These are phyloP conservation scores for Pythium pectinolyticum DNA, from an alignment of 352 stramenopile species.

Conservation along the genomic window DNA sequence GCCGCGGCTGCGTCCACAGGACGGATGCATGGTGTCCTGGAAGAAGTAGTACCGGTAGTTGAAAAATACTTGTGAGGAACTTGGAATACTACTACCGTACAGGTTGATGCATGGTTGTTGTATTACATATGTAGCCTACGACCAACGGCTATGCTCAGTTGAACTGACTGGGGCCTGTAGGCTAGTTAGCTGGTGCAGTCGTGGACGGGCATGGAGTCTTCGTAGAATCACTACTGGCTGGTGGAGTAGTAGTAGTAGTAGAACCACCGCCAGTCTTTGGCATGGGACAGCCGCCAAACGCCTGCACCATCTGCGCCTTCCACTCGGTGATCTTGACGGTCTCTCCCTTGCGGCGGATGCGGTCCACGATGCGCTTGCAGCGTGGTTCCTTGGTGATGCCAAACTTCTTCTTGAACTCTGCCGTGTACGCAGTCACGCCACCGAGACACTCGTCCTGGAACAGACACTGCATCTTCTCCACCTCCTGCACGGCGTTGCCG, in stretches of 20 bases:
- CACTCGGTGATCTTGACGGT: slow-evolving; percentile 22
- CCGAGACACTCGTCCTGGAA: slow-evolving; percentile 32
- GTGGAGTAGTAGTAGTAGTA: neutral
- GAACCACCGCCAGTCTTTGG: slow-evolving; percentile 7
- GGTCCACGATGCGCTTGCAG: slow-evolving; percentile 27
- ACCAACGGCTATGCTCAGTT: too few relatives aligned
- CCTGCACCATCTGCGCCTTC: slow-evolving; percentile 24
- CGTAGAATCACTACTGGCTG: neutral
- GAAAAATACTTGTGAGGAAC: too few relatives aligned
- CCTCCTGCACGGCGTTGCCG: slow-evolving; percentile 18
- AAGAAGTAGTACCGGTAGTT: slow-evolving; percentile 68
- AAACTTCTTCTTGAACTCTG: slow-evolving; percentile 28
- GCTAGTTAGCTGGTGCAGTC: too few relatives aligned
- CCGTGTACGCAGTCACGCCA: slow-evolving; percentile 23
- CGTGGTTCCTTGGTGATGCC: slow-evolving; percentile 24
- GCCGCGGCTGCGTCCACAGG: slow-evolving; percentile 62
- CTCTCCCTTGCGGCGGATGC: slow-evolving; percentile 9
- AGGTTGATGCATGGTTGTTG: too few relatives aligned
- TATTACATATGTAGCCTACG: too few relatives aligned
- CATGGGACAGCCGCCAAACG: slow-evolving; percentile 22
- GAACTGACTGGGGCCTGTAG: too few relatives aligned
- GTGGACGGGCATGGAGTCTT: neutral
- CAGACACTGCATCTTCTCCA: slow-evolving; percentile 29
- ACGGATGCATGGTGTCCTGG: slow-evolving; percentile 77
- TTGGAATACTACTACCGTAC: too few relatives aligned